Evolutionary conservation across 2,329 filamentous ascomycete genomes (phyloP), one percentile per base, ranked within the genome.

Genomic region (Fonsecaea monophora): DNA sequence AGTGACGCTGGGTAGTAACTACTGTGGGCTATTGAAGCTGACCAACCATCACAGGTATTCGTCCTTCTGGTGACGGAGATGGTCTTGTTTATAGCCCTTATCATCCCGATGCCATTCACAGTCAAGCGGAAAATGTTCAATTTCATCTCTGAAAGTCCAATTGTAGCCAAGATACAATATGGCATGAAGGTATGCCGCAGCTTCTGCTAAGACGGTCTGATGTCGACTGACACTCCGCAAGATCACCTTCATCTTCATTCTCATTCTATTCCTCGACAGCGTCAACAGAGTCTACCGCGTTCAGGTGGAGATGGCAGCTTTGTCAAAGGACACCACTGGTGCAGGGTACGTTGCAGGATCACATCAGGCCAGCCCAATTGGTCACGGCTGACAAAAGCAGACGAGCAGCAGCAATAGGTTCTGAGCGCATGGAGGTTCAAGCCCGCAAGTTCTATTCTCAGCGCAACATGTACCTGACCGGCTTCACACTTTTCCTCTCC

Each of bases 391-490:
- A 66, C 50, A 25, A 15, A 25, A 42, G 35, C 50, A 72, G 72
- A 40, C 88, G 90, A 77, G 84, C 85, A 65, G 87, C 89, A 60
- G 89, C 94, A 67, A 88, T 97, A 75, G 94, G 95, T 71, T 90
- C 92, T 77, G 95, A 98, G 79, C 94, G 95, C 71, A 93, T 96
- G 87, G 95, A 99, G 83, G 94, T 98, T 60, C 95, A 99, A 82
- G 94, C 95, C 72, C 93, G 95, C 86, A 99, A 99, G 83, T 99
- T 99, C 86, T 99, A 99, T 87, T 97, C 94, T 69, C 94, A 99
- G 85, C 94, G 95, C 81, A 99, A 99, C 89, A 99, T 99, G 95
- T 99, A 99, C 84, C 93, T 99, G 69, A 98, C 95, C 81, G 95
- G 95, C 75, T 99, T 99, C 86, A 99, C 95, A 4, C 90, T 99